Base-by-base conservation (phyloP, 768 basidiomycete genomes). In the Galerina sulciceps region DNA sequence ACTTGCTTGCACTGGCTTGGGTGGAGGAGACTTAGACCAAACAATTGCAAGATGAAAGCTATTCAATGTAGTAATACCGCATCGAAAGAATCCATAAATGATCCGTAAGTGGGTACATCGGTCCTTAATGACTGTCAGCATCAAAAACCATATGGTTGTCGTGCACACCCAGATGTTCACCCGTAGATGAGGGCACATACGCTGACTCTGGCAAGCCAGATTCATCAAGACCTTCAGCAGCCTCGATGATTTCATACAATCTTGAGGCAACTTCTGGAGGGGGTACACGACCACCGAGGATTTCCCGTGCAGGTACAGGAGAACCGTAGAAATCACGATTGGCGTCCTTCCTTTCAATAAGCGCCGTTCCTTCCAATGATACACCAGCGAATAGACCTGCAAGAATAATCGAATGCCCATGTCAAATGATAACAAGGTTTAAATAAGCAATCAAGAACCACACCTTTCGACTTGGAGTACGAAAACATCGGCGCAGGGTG, bases 401-500 rank as follows among this genome's bases (percentile, higher is more conserved):
- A 44, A 45, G 45, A 15, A 14, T 14, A 26, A 38, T 34, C 38
- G 14, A 45, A 20, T 9, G 18, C 20, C 50, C 22, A 41, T 56
- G 48, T 52, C 47, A 55, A 57, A 60, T 22, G 53, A 31, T 9
- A n/a, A 36, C 41, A 48, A 43, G 36, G 17, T 35, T n/a, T 5
- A 43, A 38, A 18, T 5, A 43, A 38, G 22, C 52, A 47, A 6
- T 35, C 49, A 37, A 42, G 46, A 37, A 42, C 0, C 17, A 69
- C 84, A 93, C 94, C 94, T 77, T 94, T 96, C 11, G 93, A 95
- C 74, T 95, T 93, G 10, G 93, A 95, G 72, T 97, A 96, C 61
- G 92, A 94, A 75, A 97, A 99, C 93, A 98, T 96, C 4, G 95
- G 95, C 17, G 96, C 88, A 0, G 96, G 96, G 73, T 96, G 93